Evolutionary conservation across 179 eudicot species (phyloP), one percentile per base, ranked within the genome.

Genomic region (Silene noctiflora): DNA sequence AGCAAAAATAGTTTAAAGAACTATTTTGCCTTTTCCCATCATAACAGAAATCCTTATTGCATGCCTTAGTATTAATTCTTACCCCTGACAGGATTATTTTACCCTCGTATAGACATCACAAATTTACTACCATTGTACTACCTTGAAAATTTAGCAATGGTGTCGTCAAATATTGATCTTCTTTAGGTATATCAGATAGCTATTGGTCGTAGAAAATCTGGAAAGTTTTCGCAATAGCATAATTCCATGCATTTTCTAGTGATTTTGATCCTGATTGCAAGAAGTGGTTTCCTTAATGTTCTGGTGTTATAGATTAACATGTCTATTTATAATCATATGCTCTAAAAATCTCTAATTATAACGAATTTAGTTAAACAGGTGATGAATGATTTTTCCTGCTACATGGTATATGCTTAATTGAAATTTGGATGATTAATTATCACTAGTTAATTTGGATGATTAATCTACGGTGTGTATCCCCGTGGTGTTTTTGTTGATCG

Each of bases 1-100:
- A 62, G 13, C 27, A 29, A 0, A 21, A 62, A 62, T 22, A 12
- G 66, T 62, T 22, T 62, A 62, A 13, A 0, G 0, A 8, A 13
- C 31, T 29, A 58, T 58, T 58, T 58, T 58, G 62, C 27, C 27
- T 12, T 10, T 10, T 19, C 4, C 27, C 12, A 68, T 53, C 56
- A 63, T 64, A 31, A 69, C 31, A 19, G 56, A 79, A 69, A 48
- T 71, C 25, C 44, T 21, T 29, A 42, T 68, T 68, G 11, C 7
- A 1, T 5, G 6, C 44, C 51, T 76, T 29, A 33, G 22, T 63
- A 70, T 77, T 8, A 44, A 61, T 2, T 33, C 33, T 31, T 35
- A 31, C 68, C 46, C 21, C 42, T 16, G 24, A 24, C 59, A 44
- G 11, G 31, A 21, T 19, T 63, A 22, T 42, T 19, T 58, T 21